These are phyloP conservation scores for Microdochium nivale DNA, from an alignment of 2,329 filamentous ascomycete genomes.

Conservation along the genomic window DNA sequence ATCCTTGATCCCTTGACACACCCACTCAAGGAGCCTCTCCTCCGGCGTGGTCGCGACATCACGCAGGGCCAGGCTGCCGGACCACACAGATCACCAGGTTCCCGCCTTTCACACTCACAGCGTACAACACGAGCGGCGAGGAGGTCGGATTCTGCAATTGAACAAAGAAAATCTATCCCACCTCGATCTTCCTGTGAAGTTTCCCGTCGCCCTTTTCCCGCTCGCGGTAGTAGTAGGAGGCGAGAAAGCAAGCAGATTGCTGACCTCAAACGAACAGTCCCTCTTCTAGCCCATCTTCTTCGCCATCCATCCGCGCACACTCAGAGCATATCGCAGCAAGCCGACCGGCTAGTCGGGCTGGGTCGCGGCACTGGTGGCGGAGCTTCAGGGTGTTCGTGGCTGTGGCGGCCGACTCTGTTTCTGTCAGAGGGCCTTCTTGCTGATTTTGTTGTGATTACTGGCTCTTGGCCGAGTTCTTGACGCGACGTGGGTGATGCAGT, in stretches of 20 bases:
- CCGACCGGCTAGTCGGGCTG: constrained; percentile 28
- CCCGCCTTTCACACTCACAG: no score
- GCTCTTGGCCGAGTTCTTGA: background rate
- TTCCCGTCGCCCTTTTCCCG: constrained; percentile 1
- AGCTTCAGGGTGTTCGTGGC: background rate
- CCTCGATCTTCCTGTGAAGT: constrained; percentile 12
- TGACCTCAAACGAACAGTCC: constrained; percentile 33
- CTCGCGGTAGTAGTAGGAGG: constrained; percentile 6
- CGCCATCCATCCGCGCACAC: constrained; percentile 28
- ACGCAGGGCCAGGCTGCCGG: no score
- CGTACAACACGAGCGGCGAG: constrained; percentile 25
- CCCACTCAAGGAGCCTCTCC: no score
- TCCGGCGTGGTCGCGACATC: no score
- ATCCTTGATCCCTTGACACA: no score
- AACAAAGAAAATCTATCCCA: constrained; percentile 27
- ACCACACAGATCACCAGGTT: no score
- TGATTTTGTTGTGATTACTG: background rate
- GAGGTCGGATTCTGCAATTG: constrained; percentile 30
- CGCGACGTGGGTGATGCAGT: background rate
- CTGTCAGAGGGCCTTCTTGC: background rate
- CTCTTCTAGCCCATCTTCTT: constrained; percentile 26
- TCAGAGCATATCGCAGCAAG: constrained; percentile 28
- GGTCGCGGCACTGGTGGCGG: no score
- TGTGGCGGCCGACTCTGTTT: background rate
- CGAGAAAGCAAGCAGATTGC: constrained; percentile 31